Evolutionary conservation across 495 filamentous ascomycete species (phyloP), one percentile per base, ranked within the genome.

Genomic region (Trichoderma reesei): DNA sequence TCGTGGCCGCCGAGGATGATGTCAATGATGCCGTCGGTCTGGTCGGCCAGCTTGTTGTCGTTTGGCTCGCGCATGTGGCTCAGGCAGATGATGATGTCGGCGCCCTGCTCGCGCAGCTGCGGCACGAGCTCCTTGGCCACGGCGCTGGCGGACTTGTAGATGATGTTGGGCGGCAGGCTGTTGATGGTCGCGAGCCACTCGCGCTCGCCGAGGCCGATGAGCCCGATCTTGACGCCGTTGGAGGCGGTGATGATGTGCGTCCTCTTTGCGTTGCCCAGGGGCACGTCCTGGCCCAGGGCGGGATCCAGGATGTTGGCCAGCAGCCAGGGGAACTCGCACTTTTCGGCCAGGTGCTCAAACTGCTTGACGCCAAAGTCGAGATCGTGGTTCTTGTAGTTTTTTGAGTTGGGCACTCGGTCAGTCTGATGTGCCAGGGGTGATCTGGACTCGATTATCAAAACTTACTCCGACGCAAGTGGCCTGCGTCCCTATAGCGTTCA

Each of bases 361-460:
- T 95, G 91, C 10, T 78, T 73, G 20, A 93, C 88, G n/a, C 92
- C 92, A 69, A 96, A 96, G 73, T 96, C 92, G 42, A 96, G 85
- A 71, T 96, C 92, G 73, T 96, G 92, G 71, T 96, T 96, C 83
- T 79, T 62, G 39, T n/a, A n/a, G n/a, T n/a, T n/a, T 14, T 8
- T 33, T 10, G 16, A 5, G 16, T 48, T 9, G 14, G 8, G 14
- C 20, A 9, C 33, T 9, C 0, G 9, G 31, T 71, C 33, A 69
- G 59, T 26, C n/a, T n/a, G n/a, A n/a, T n/a, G n/a, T n/a, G n/a
- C n/a, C n/a, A n/a, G n/a, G n/a, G n/a, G n/a, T n/a, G 8, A 9
- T 11, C 3, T 20, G 18, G 20, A 42, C 14, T 64, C 33, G 64
- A n/a, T n/a, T n/a, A 13, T 16, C 44, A 31, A 63, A 67, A 80